phyloP scores from a whole-genome alignment of 2,329 filamentous ascomycete genomes.

The Didymellaceae sp. region DNA sequence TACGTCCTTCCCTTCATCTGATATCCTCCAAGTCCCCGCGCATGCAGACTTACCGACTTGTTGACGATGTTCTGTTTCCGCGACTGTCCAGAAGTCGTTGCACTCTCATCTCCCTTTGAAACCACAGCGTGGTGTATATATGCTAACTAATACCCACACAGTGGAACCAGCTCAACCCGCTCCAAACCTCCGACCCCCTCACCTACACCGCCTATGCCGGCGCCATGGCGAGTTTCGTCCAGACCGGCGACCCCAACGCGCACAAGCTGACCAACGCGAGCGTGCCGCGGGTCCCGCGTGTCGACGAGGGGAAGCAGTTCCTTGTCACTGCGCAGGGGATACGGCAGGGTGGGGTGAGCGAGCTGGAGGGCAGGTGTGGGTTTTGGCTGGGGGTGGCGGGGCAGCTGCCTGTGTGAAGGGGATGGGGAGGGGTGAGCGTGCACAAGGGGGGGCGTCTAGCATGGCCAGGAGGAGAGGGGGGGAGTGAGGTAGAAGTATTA shows the following conservation, averaged over 20 bases:
- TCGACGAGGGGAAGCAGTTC: constrained; percentile 57
- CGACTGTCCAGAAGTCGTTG: too few species aligned
- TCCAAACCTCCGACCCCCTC: constrained; percentile 60
- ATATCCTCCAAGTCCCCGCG: too few species aligned
- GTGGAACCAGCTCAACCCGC: constrained; percentile 63
- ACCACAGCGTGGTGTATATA: too few species aligned
- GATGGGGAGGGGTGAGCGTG: too few species aligned
- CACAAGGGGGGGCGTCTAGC: too few species aligned
- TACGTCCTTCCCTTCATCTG: constrained; percentile 30
- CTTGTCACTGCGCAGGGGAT: constrained; percentile 58
- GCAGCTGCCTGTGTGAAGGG: constrained; percentile 55
- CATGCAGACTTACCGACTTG: too few species aligned
- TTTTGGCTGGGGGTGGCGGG: constrained; percentile 60
- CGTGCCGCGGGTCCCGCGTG: constrained; percentile 54
- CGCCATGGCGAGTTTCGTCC: constrained; percentile 66
- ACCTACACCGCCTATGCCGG: constrained; percentile 65
- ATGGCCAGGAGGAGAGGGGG: too few species aligned
- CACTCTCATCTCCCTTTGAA: too few species aligned
- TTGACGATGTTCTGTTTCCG: too few species aligned
- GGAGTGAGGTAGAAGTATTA: too few species aligned
- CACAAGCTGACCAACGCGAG: constrained; percentile 60
- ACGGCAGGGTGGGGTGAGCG: constrained; percentile 45
- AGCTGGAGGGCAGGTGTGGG: constrained; percentile 57
- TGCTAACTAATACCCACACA: too few species aligned
- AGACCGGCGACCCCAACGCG: constrained; percentile 64